Evolutionary conservation across 805 yeast genomes (phyloP).

Genomic region (Grigorovia jiainica): DNA sequence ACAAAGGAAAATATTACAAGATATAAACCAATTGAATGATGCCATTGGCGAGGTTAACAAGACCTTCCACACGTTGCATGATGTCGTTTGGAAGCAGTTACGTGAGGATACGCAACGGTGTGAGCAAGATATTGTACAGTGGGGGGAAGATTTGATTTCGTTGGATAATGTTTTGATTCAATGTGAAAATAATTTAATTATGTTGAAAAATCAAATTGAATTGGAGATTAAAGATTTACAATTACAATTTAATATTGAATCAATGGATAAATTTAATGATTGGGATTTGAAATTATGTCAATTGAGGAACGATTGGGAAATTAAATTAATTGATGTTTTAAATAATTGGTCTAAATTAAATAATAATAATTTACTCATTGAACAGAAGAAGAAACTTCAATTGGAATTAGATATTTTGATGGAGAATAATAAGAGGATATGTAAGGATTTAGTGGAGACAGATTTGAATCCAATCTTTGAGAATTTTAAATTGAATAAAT

Average conservation of each 20-base stretch:
- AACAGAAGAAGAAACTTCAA: neutral
- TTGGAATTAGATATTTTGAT: too few species aligned
- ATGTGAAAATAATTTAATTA: neutral
- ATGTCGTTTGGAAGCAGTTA: neutral
- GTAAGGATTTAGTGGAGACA: neutral
- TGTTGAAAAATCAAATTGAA: conserved; percentile 12
- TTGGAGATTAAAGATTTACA: conserved; percentile 14
- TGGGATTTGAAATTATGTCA: conserved; percentile 13
- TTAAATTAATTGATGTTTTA: conserved; percentile 11
- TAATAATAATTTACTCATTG: neutral
- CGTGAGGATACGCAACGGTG: neutral
- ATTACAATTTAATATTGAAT: conserved; percentile 14
- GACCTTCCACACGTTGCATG: conserved; percentile 3
- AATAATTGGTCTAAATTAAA: neutral
- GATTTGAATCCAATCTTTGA: neutral
- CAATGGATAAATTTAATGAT: conserved; percentile 18
- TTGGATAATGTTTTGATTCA: neutral
- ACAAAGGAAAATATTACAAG: conserved; percentile 24
- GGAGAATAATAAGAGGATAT: neutral
- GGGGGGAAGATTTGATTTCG: neutral
- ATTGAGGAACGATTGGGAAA: conserved; percentile 14
- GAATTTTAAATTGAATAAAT: neutral
- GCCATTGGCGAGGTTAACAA: conserved; percentile 22
- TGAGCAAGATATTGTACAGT: neutral
- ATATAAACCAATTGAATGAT: conserved; percentile 20